These are phyloP conservation scores for Aspergillus cristatus DNA, from an alignment of 495 filamentous ascomycete species.

Conservation along the genomic window DNA sequence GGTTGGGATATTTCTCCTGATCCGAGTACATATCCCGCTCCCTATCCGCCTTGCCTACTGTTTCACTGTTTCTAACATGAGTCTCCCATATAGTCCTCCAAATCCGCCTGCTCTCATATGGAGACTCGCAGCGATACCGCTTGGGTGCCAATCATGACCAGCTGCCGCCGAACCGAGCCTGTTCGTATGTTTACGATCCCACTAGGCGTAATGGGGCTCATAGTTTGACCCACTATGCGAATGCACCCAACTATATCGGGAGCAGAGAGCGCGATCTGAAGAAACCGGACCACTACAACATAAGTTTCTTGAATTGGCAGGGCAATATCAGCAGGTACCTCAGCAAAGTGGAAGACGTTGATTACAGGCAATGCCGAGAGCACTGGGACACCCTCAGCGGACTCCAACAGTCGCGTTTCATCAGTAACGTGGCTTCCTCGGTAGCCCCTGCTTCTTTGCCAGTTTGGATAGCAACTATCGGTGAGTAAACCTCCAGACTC, in stretches of 20 bases:
- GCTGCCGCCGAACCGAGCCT: background rate
- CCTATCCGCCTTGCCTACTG: background rate
- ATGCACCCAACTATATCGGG: constrained; percentile 2
- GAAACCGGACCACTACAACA: constrained; percentile 1
- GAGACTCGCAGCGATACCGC: constrained; percentile 1
- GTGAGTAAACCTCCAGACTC: background rate
- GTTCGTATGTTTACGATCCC: background rate
- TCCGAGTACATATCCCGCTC: too few species aligned
- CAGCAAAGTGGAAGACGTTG: background rate
- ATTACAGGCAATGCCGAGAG: background rate
- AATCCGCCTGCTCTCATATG: constrained; percentile 1
- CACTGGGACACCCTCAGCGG: background rate
- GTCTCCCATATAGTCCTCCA: background rate
- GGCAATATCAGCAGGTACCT: background rate
- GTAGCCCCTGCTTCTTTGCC: background rate
- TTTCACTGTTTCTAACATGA: background rate
- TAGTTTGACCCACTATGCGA: constrained; percentile 1
- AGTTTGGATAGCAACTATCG: constrained; percentile 3
- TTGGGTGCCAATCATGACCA: background rate
- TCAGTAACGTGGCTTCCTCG: background rate
- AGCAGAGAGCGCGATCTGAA: background rate
- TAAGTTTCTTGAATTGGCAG: background rate
- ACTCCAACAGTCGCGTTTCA: background rate
- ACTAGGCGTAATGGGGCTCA: constrained; percentile 2
- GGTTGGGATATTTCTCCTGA: constrained; percentile 1